phyloP scores from a whole-genome alignment of 2,329 filamentous ascomycete genomes.

The Fusarium liriodendri region DNA sequence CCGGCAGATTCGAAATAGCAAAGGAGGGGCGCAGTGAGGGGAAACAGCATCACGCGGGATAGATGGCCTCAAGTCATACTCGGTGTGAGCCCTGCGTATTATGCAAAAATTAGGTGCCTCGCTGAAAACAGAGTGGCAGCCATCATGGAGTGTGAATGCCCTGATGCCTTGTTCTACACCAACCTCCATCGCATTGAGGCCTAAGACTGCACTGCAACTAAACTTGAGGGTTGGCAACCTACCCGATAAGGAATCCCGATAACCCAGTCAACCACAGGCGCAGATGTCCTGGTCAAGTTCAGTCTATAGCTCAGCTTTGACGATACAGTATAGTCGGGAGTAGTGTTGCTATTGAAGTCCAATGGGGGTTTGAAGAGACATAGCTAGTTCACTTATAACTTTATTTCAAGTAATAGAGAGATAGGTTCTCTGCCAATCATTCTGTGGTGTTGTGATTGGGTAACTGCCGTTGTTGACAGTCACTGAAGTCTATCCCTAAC shows the following conservation, averaged over 20 bases:
- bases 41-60: background rate
- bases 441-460: background rate
- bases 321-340: background rate
- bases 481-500: background rate
- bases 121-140: background rate
- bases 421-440: background rate
- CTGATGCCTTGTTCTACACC: background rate
- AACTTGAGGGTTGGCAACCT: background rate
- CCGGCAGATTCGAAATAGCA: no score
- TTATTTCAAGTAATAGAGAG: background rate
- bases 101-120: background rate
- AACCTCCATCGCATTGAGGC: background rate
- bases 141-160: background rate
- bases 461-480: background rate
- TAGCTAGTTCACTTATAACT: background rate
- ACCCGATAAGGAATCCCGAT: background rate
- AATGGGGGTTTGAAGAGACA: background rate
- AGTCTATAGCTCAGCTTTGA: background rate
- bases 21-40: background rate
- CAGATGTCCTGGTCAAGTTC: background rate
- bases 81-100: background rate
- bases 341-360: background rate
- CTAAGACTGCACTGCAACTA: background rate
- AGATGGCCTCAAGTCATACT: no score
- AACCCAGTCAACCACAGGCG: background rate